Evolutionary conservation across 2,329 filamentous ascomycete species (phyloP), one percentile per base, ranked within the genome.

Genomic region (Ceratocystis eucalypticola): DNA sequence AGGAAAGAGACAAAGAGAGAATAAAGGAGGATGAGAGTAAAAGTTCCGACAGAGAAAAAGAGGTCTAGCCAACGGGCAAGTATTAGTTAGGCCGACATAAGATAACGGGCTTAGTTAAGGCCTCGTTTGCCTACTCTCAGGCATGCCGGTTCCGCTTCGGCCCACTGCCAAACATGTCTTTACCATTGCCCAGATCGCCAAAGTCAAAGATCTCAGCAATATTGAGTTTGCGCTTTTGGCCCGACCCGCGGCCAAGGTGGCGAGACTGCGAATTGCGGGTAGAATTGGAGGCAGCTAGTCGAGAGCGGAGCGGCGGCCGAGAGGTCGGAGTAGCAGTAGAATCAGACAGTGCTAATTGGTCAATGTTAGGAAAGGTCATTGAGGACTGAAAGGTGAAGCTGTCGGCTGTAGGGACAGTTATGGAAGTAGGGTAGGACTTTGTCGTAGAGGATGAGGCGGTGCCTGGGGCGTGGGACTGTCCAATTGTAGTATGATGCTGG

Each of bases 131-230:
- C 22, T 20, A 20, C 8, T 2, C 28, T 61, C 69, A 80, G 63
- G 73, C 72, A 67, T 84, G 81, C 64, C 82, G 77, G 65, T 75
- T 78, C 67, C 82, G 76, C 73, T 85, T 85, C 53, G 76, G 75
- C 45, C 75, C 74, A 37, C 75, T 76, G 15, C 79, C 78, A 69
- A 81, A 81, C 44, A 79, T 73, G 68, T 89, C 87, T 72, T 87
- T 87, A 55, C 82, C 82, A 68, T 82, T 79, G 41, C 81, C 81
- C 63, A 88, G 74, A 69, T 83, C 84, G 65, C 84, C 83, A 6
- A 88, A 77, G 71, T 90, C 88, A 72, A 91, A 91, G 65, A 91
- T 85, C 71, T 92, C 88, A 28, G 84, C 83, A 71, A 89, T 82
- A 71, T 88, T 87, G 70, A 89, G 81, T 71, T 88, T 83, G 53